phyloP scores from a whole-genome alignment of 192 early-diverging fungal genomes.

The Linnemannia schmuckeri region DNA sequence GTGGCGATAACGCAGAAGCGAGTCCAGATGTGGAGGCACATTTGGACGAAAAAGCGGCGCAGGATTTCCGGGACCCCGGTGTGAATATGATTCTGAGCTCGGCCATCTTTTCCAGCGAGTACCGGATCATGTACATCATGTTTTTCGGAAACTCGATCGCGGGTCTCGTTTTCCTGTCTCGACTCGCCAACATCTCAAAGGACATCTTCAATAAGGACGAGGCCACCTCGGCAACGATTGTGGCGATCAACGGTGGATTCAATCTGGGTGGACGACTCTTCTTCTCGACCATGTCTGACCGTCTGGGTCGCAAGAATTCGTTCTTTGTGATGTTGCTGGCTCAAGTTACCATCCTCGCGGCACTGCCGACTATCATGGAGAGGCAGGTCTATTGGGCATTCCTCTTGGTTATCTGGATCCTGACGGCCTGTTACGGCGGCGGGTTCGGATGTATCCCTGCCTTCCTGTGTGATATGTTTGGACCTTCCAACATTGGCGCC shows the following conservation, averaged over 20 bases:
- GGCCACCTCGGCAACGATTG: conserved; percentile 54
- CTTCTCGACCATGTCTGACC: conserved; percentile 71
- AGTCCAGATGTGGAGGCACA: not conserved
- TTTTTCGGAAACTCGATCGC: conserved; percentile 73
- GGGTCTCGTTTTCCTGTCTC: conserved; percentile 71
- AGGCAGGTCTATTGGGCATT: conserved; percentile 68
- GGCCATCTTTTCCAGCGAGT: conserved; percentile 70
- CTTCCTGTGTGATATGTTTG: conserved; percentile 84
- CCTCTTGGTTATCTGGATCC: conserved; percentile 71
- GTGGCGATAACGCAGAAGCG: conserved; percentile 2
- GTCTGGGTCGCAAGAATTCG: conserved; percentile 73
- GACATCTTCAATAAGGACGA: conserved; percentile 64
- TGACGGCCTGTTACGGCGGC: conserved; percentile 80
- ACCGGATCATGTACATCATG: conserved; percentile 70
- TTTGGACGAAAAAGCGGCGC: conserved; percentile 17
- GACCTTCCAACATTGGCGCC: conserved; percentile 80
- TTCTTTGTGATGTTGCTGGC: conserved; percentile 72
- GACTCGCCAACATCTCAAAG: conserved; percentile 68
- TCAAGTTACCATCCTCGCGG: conserved; percentile 72
- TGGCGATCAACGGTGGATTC: conserved; percentile 73
- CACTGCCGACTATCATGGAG: conserved; percentile 70
- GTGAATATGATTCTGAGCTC: conserved; percentile 64
- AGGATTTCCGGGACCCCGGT: conserved; percentile 59
- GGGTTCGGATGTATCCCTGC: conserved; percentile 85
- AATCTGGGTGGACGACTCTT: conserved; percentile 69